phyloP scores from a whole-genome alignment of 2,329 filamentous ascomycete species.

The Pseudogymnoascus sp. region DNA sequence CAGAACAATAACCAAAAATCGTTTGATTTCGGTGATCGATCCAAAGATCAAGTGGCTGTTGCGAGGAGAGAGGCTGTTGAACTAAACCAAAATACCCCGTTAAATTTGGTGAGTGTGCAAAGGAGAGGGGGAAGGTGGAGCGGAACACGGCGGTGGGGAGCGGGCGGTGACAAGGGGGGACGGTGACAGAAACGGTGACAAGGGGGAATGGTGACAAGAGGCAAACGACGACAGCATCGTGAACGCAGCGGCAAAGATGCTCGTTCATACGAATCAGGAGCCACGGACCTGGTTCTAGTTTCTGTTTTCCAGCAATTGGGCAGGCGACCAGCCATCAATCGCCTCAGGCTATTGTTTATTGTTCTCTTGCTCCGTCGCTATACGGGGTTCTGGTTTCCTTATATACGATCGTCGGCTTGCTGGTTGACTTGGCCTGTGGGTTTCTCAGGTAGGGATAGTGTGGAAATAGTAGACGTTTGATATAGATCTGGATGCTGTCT shows the following conservation, averaged over 20 bases:
- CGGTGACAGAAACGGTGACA: neutral
- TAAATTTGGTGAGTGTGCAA: no score
- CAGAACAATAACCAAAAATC: no score
- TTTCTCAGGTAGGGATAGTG: neutral
- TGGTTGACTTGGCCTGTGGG: neutral
- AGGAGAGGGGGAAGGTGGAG: no score
- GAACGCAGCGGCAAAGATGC: neutral
- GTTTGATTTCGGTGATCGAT: no score
- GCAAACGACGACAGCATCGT: neutral
- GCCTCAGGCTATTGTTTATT: neutral
- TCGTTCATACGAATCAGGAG: neutral
- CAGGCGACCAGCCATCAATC: neutral
- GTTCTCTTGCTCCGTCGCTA: neutral
- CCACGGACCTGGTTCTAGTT: neutral
- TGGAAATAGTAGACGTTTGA: neutral
- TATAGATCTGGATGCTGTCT: no score
- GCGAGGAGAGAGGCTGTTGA: no score
- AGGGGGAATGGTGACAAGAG: no score
- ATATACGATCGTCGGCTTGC: neutral
- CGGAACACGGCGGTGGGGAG: neutral
- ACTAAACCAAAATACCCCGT: no score
- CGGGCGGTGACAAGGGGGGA: neutral
- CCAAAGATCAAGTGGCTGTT: no score
- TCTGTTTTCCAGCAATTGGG: neutral
- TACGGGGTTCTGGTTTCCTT: neutral